These are phyloP conservation scores for Biscutella auriculata DNA, from an alignment of 441 rosid species.

Conservation along the genomic window DNA sequence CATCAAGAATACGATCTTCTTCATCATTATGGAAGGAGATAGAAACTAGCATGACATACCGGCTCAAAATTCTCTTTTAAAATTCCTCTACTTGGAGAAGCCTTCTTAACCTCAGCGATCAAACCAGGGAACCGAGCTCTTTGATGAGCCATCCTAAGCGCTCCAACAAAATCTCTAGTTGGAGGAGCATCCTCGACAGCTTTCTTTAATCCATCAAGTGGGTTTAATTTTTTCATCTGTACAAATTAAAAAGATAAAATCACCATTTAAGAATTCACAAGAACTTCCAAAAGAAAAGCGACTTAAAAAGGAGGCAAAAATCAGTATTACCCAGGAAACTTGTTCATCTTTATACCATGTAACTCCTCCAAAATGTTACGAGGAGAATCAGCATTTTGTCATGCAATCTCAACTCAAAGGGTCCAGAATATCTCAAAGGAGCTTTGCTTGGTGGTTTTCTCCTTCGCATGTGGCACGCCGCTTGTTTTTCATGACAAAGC, in stretches of 20 bases:
- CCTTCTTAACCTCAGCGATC: constrained; percentile 98
- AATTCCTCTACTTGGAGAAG: constrained; percentile 93
- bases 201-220: constrained; percentile 39
- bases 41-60: constrained; percentile 22
- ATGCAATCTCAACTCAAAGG: constrained; percentile 62
- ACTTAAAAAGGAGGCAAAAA: neutral
- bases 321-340: constrained; percentile 44
- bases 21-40: neutral
- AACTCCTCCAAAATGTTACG: constrained; percentile 77
- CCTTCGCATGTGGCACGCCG: too few relatives aligned
- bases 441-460: constrained; percentile 61
- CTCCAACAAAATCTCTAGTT: constrained; percentile 64
- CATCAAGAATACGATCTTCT: neutral
- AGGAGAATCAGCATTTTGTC: constrained; percentile 52
- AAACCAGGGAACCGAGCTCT: constrained; percentile 75
- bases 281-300: neutral
- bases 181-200: constrained; percentile 55
- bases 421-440: constrained; percentile 81
- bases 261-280: neutral
- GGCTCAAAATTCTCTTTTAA: constrained; percentile 85
- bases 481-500: too few relatives aligned
- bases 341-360: constrained; percentile 72
- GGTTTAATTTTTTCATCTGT: constrained; percentile 57
- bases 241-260: neutral
- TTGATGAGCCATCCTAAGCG: constrained; percentile 55